Base-by-base conservation (phyloP, 768 basidiomycete species). In the Boletus vinaceobasis region DNA sequence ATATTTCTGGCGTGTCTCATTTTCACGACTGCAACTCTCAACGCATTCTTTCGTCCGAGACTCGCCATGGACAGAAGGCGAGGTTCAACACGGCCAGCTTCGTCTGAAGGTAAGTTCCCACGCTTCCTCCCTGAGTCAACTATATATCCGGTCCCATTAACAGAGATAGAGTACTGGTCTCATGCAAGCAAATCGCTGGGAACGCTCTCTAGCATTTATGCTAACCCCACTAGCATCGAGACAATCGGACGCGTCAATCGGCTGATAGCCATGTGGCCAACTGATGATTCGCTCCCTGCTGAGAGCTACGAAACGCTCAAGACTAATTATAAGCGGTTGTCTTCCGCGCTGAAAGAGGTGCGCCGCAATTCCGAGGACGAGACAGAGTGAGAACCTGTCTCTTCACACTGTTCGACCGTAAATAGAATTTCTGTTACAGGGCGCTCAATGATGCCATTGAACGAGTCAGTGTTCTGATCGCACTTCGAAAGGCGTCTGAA, bases 111-210 rank as follows among this genome's bases (percentile, higher is more conserved):
- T 86, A 68, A 55, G 68, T 70, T 75, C 60, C 48, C 65, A 63
- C 60, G 64, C 61, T 50, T 43, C 37, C 53, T 49, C 43, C 26
- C 50, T 48, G 58, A 52, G 48, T 37, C 53, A 43, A 45, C 55
- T 53, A 50, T 50, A 44, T 49, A 51, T 46, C 48, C 23, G 21
- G 38, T 44, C 9, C 31, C 21, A 46, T 52, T 38, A 17, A 53
- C 71, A 93, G 90, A 91, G 75, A 73, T 88, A 58, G 83, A 88
- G 52, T 86, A 77, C 63, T 93, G 90, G 90, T 77, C 82, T 46
- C 86, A 84, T 69, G 85, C 86, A 33, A 76, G 81, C 31, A 73
- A 77, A 50, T 81, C 86, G 33, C 70, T 92, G 53, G 78, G 73
- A 59, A 70, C 74, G 19, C 74, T 90, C 36, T 79, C 84, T 14